Percentiles rank a stretch among this genome's conserved stretches.
These are phyloP conservation scores for Biancaea sappan DNA, from an alignment of 306 rosid genomes.

Conservation along the genomic window DNA sequence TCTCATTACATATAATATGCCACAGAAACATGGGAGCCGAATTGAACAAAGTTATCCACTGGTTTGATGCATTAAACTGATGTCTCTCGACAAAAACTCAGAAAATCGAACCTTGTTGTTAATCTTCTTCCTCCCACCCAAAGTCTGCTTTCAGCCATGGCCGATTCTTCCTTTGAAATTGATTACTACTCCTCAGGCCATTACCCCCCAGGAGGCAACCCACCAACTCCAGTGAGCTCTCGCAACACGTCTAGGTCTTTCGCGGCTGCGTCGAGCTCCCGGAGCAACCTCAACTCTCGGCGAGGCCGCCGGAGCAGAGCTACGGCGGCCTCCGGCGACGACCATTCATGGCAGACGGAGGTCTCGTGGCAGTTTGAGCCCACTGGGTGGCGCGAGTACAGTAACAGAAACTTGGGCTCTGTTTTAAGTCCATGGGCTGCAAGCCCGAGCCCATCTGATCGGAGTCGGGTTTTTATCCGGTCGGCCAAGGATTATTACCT, in stretches of 20 bases:
- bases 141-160: conserved; percentile 39
- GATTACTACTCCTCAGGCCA: conserved; percentile 39
- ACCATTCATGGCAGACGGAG: conserved; percentile 76
- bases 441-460: conserved; percentile 19
- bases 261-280: conserved; percentile 48
- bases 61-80: conserved; percentile 19
- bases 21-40: conserved; percentile 29
- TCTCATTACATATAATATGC: too few species aligned
- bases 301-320: conserved; percentile 24
- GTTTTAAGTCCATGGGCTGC: conserved; percentile 73
- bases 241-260: conserved; percentile 50
- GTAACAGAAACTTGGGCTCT: conserved; percentile 51
- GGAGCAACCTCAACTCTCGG: background rate
- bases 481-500: conserved; percentile 75
- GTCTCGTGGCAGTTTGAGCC: conserved; percentile 88
- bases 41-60: conserved; percentile 18
- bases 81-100: background rate
- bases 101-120: background rate
- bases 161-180: conserved; percentile 59
- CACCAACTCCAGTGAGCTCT: conserved; percentile 51
- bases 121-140: background rate
- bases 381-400: conserved; percentile 47
- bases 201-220: conserved; percentile 35
- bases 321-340: conserved; percentile 66
- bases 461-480: conserved; percentile 40